phyloP scores from a whole-genome alignment of 2,329 filamentous ascomycete genomes.

The Penicillium thymicola region DNA sequence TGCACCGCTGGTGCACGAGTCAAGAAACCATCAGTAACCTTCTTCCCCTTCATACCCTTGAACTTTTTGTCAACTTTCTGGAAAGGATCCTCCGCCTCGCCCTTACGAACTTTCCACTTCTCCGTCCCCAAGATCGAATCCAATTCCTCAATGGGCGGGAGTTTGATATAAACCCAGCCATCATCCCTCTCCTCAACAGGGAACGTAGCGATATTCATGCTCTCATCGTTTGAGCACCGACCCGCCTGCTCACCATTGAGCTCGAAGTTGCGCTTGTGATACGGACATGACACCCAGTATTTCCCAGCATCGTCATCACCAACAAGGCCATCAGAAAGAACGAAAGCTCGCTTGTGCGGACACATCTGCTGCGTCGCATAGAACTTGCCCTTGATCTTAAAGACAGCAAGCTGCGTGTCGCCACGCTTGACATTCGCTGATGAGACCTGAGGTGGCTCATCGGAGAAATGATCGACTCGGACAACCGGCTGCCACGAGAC shows the following conservation, averaged over 20 bases:
- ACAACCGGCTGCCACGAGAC: slow-evolving; percentile 79
- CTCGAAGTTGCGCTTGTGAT: slow-evolving; percentile 87
- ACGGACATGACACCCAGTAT: slow-evolving; percentile 83
- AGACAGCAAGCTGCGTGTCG: slow-evolving; percentile 84
- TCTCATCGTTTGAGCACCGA: slow-evolving; percentile 69
- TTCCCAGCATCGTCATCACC: slow-evolving; percentile 60
- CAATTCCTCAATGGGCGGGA: slow-evolving; percentile 77
- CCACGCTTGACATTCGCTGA: slow-evolving; percentile 77
- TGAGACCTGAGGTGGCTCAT: slow-evolving; percentile 64
- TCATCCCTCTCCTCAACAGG: slow-evolving; percentile 70
- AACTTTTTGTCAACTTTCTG: slow-evolving; percentile 56
- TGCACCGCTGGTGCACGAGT: slow-evolving; percentile 12
- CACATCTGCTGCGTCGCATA: slow-evolving; percentile 94
- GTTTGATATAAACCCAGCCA: slow-evolving; percentile 73
- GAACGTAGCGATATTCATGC: slow-evolving; percentile 79
- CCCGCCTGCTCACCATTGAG: slow-evolving; percentile 65
- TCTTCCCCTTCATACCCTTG: slow-evolving; percentile 54
- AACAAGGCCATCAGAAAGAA: slow-evolving; percentile 80
- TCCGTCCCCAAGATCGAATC: slow-evolving; percentile 74
- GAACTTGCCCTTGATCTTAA: slow-evolving; percentile 75
- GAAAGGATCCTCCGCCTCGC: slow-evolving; percentile 59
- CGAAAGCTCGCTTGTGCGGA: slow-evolving; percentile 84
- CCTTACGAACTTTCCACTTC: slow-evolving; percentile 74
- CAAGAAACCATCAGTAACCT: slow-evolving; percentile 31
- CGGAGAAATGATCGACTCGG: slow-evolving; percentile 65